Evolutionary conservation across 305 asterid species (phyloP), one percentile per base, ranked within the genome.

Genomic region (Salvia sclarea): DNA sequence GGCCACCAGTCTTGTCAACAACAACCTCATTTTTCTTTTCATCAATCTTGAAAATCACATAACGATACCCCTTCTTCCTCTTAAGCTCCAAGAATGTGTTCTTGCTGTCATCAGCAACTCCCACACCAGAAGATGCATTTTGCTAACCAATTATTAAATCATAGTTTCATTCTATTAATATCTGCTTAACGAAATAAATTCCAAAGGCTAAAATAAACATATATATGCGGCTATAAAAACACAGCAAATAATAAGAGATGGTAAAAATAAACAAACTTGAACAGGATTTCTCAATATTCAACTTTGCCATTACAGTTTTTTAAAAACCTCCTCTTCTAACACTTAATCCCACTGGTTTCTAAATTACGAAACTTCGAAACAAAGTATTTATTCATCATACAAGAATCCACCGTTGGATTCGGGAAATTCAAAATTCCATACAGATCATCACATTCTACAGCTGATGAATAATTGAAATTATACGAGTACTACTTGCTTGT

Each of bases 1-100:
- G 82, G 38, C 71, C 69, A 2, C 85, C 85, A 8, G 65, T 71
- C 49, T 80, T 80, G 57, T 80, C 85, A 3, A 80, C 85, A 5
- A 74, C 80, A 3, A 77, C 78, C 68, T 77, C 82, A 0, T 75
- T 71, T 50, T 59, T 67, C 76, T 71, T 71, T 13, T 80, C 85
- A 12, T 77, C 80, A 33, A 80, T 77, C 78, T 71, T 80, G 10
- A 71, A 80, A 35, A 80, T 77, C 61, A 80, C 80, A 16, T 80
- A 80, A 8, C 82, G 80, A 60, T 74, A 44, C 7, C 31, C 69
- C 72, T 71, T 80, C 70, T 77, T 80, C 75, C 64, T 74, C 77
- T 80, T 69, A 37, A 80, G 68, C 35, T 80, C 84, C 73, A 80
- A 56, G 74, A 80, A 80, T 20, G 78, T 75, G 35, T 55, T 65